A percentile compares a stretch with the other conserved stretches of the same genome.
Evolutionary conservation across 768 basidiomycete genomes (phyloP).

Genomic region (Strobilomyces dryophilus): DNA sequence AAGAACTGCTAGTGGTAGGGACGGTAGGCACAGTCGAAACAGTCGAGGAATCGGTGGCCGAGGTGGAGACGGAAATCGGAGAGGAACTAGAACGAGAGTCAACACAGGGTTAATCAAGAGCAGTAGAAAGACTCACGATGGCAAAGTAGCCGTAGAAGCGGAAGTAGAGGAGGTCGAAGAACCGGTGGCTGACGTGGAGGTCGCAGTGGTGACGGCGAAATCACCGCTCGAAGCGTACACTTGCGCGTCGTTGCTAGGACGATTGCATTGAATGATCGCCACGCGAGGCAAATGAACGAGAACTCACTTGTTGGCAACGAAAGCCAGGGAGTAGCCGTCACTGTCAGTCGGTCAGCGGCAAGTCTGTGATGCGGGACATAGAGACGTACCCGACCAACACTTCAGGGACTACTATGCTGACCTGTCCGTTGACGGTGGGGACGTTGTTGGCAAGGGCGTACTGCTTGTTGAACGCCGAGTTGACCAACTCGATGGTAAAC

Average conservation of each 20-base stretch:
- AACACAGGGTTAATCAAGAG: background rate
- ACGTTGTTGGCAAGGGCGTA: constrained; percentile 58
- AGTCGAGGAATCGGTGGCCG: constrained; percentile 12
- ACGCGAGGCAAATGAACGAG: background rate
- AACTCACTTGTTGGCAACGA: constrained; percentile 40
- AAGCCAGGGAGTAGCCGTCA: constrained; percentile 44
- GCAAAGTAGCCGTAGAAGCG: background rate
- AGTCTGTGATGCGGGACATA: background rate
- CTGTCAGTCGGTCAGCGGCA: constrained; percentile 25
- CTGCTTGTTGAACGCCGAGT: constrained; percentile 46
- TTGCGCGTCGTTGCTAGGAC: constrained; percentile 39
- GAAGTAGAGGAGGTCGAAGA: constrained; percentile 11
- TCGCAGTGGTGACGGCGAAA: constrained; percentile 40
- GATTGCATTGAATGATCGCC: background rate
- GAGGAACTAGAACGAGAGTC: constrained; percentile 1
- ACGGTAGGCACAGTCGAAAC: background rate
- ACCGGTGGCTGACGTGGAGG: constrained; percentile 3
- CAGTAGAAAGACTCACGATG: constrained; percentile 4
- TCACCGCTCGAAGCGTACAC: constrained; percentile 36
- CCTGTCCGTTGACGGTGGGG: background rate
- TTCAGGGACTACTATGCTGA: constrained; percentile 40
- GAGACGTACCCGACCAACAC: constrained; percentile 42
- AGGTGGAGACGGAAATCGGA: background rate
- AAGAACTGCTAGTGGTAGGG: background rate
- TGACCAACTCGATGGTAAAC: constrained; percentile 47